Evolutionary conservation across 2,329 filamentous ascomycete species (phyloP).

Genomic region (Ophiostoma ulmi): DNA sequence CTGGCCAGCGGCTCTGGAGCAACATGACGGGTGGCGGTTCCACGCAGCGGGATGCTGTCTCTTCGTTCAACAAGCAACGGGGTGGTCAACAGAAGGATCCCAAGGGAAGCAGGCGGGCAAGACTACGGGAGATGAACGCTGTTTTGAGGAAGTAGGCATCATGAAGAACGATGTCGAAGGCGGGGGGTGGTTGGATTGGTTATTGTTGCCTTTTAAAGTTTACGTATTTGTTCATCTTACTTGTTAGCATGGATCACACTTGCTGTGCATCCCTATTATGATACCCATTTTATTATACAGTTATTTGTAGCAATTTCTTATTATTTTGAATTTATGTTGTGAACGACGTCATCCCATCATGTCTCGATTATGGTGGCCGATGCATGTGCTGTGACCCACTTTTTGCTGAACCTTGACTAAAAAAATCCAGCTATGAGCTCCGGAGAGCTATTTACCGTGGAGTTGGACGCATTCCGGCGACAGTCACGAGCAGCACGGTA

Average conservation of each 20-base stretch:
- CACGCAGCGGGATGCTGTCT: slow-evolving; percentile 33
- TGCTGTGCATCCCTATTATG: background rate
- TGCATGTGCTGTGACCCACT: slow-evolving; percentile 16
- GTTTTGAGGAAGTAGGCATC: background rate
- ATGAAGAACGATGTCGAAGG: background rate
- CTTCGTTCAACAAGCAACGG: slow-evolving; percentile 23
- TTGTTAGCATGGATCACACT: background rate
- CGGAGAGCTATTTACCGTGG: background rate
- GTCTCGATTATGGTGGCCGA: background rate
- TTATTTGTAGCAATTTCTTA: background rate
- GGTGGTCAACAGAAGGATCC: background rate
- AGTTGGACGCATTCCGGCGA: background rate
- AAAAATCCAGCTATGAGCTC: slow-evolving; percentile 15
- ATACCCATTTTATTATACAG: background rate
- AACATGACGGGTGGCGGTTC: slow-evolving; percentile 41
- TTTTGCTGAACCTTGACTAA: slow-evolving; percentile 14
- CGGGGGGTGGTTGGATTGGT: no score
- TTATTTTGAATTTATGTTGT: background rate
- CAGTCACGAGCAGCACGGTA: background rate
- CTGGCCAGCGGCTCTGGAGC: slow-evolving; percentile 63
- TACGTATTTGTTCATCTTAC: background rate
- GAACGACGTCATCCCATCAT: background rate
- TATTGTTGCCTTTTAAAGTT: background rate
- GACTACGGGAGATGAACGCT: slow-evolving; percentile 22
- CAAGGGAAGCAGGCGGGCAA: slow-evolving; percentile 25